Evolutionary conservation across 129 eudicot genomes (phyloP), one percentile per base, ranked within the genome.

Genomic region (Flaveria robusta): DNA sequence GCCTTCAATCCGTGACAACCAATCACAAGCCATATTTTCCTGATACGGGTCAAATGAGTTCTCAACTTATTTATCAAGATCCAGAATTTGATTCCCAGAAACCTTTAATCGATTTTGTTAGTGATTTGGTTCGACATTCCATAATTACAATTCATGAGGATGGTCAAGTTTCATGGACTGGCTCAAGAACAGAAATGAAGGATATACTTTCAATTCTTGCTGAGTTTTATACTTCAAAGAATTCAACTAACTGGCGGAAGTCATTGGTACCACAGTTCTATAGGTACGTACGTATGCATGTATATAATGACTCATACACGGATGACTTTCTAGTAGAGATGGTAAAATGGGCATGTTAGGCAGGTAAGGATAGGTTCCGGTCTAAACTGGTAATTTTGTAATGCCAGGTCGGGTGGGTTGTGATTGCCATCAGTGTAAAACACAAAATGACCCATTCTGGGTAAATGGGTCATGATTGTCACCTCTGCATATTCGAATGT

Each of bases 211-310:
- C 91, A 49, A 55, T 87, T 82, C 79, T 90, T 68, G 83, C 91
- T 1, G 93, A 88, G 76, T 79, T 85, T 75, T 70, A 82, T 73
- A 62, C 77, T 42, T 63, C 78, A 31, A 91, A 88, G 66, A 76
- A 79, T 77, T 62, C 86, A 18, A 83, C 43, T 12, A 85, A 79
- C 16, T 83, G 87, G 81, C 77, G 81, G 69, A 87, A 79, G 31
- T 47, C 89, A 72, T 66, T 93, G 64, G 87, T 93, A 70, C 98
- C 98, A 1, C 83, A 84, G 9, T 91, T 93, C 52, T 77, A 83
- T 58, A 80, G 97, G 98, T 93, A 88, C 15, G 74, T 62, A 18
- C 31, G 46, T 54, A 42, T 60, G n/a, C n/a, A n/a, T n/a, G n/a
- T n/a, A 31, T 45, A 45, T 60, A 22, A 20, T 39, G 68, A 22